These are phyloP conservation scores for Scenedesmus sp. DNA, from an alignment of 163 green algal species.

Conservation along the genomic window DNA sequence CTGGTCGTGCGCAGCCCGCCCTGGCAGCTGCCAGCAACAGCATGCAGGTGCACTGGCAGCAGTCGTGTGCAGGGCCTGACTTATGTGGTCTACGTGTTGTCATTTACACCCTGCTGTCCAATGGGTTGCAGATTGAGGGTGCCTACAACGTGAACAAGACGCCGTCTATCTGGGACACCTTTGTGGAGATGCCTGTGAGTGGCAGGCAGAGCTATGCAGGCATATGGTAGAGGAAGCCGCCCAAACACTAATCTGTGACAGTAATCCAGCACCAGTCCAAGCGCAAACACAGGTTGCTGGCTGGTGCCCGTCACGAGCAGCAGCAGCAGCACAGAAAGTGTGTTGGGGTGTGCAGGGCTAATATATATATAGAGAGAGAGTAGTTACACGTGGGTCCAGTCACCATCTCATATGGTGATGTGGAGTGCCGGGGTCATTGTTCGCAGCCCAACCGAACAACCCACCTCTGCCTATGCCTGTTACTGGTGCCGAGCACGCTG, in stretches of 20 bases:
- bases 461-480: no score
- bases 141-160: constrained; percentile 24
- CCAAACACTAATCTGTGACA: no score
- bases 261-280: no score
- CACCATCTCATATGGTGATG: no score
- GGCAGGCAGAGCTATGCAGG: neutral
- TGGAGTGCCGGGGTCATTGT: no score
- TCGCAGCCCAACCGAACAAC: no score
- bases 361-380: no score
- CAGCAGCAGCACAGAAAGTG: neutral
- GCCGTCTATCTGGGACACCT: constrained; percentile 55
- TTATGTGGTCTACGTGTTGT: neutral
- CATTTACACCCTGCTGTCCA: neutral
- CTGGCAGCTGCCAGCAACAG: neutral
- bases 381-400: no score
- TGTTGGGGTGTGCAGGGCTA: no score
- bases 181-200: neutral
- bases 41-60: no score
- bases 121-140: constrained; percentile 52
- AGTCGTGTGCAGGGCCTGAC: neutral
- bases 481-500: no score
- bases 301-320: neutral
- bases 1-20: no score
- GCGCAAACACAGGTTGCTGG: neutral
- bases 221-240: neutral